Evolutionary conservation across 768 basidiomycete genomes (phyloP).

Genomic region (Leccinellum albellum): DNA sequence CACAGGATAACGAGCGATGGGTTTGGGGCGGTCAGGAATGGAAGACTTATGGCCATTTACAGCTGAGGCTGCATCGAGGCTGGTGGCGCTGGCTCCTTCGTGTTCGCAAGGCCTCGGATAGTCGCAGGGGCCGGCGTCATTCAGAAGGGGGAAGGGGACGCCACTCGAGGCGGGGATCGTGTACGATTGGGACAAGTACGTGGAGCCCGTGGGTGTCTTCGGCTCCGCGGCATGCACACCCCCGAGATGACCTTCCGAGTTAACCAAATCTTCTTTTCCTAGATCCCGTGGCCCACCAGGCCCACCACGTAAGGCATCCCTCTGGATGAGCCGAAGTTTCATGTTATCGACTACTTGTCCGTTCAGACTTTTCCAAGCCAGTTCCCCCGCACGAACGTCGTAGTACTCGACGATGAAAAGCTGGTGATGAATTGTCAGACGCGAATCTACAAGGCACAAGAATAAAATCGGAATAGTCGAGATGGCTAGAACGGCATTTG

Average conservation of each 20-base stretch:
- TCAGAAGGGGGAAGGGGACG: conserved; percentile 24
- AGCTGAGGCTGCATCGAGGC: conserved; percentile 8
- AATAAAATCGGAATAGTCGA: background rate
- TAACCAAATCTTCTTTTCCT: conserved; percentile 27
- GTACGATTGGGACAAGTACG: conserved; percentile 33
- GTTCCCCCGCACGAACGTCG: conserved; percentile 56
- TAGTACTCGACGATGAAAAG: conserved; percentile 64
- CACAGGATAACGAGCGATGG: conserved; percentile 13
- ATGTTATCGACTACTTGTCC: conserved; percentile 49
- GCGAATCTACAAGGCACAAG: background rate
- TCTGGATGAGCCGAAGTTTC: conserved; percentile 43
- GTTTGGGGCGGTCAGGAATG: conserved; percentile 19
- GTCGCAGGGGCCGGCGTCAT: conserved; percentile 19
- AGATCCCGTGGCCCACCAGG: conserved; percentile 18
- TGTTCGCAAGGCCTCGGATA: conserved; percentile 19
- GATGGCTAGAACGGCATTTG: conserved; percentile 5
- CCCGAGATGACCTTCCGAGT: conserved; percentile 29
- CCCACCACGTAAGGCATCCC: conserved; percentile 26
- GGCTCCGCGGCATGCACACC: conserved; percentile 34
- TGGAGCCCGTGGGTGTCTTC: conserved; percentile 34
- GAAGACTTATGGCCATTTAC: conserved; percentile 8
- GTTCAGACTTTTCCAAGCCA: conserved; percentile 50
- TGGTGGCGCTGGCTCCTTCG: conserved; percentile 15
- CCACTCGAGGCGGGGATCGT: conserved; percentile 20
- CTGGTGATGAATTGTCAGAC: conserved; percentile 24